Evolutionary conservation across 371 early-diverging fungal genomes (phyloP).

Genomic region (Mucor indicus): DNA sequence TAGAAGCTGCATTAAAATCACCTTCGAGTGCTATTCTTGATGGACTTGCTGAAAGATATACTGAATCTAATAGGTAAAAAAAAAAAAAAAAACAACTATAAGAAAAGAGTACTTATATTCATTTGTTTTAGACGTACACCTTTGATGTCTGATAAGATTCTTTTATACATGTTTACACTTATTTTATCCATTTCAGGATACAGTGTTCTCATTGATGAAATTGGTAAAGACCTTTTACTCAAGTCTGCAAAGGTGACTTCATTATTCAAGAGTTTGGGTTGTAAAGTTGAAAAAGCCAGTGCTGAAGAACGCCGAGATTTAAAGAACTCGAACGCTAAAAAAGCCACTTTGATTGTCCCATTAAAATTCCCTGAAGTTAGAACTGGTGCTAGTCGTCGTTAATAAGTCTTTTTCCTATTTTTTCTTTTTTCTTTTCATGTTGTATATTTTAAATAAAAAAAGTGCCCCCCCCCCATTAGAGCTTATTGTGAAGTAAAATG

Average conservation of each 20-base stretch:
- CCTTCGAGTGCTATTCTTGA: slow-evolving; percentile 63
- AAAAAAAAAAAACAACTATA: no score
- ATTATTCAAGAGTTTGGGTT: slow-evolving; percentile 50
- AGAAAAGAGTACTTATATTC: not conserved
- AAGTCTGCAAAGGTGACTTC: slow-evolving; percentile 40
- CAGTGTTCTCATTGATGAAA: slow-evolving; percentile 52
- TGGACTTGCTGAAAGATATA: slow-evolving; percentile 64
- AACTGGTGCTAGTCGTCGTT: slow-evolving; percentile 18
- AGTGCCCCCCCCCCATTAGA: no score
- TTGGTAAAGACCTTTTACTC: slow-evolving; percentile 67
- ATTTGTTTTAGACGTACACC: slow-evolving; percentile 57
- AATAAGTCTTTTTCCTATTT: not conserved
- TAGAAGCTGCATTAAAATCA: slow-evolving; percentile 48
- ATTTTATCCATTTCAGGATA: slow-evolving; percentile 71
- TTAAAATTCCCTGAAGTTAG: slow-evolving; percentile 40
- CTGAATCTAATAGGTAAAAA: slow-evolving; percentile 55
- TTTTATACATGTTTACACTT: slow-evolving; percentile 72
- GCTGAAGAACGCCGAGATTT: slow-evolving; percentile 27
- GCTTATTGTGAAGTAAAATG: no score
- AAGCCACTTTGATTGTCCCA: slow-evolving; percentile 36
- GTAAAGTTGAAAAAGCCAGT: slow-evolving; percentile 48
- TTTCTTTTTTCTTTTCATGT: no score
- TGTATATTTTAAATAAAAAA: no score
- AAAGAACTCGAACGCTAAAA: slow-evolving; percentile 23
- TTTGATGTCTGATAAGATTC: slow-evolving; percentile 71